Evolutionary conservation across 352 stramenopile genomes (phyloP).

Genomic region (Phytophthora pistaciae): DNA sequence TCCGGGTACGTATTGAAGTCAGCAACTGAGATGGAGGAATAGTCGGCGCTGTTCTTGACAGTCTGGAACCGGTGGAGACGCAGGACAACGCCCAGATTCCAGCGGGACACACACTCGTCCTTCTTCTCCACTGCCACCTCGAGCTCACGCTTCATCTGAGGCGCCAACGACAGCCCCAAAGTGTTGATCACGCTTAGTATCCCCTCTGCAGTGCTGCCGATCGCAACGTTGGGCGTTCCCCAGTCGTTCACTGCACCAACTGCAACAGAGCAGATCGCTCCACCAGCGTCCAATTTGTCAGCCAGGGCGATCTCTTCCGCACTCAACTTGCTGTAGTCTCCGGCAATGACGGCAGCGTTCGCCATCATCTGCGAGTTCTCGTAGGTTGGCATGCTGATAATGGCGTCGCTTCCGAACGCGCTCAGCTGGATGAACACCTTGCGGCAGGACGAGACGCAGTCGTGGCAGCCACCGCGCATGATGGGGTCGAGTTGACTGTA

Average conservation of each 20-base stretch:
- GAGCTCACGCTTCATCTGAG: constrained; percentile 27
- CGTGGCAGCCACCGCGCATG: constrained; percentile 21
- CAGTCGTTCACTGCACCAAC: constrained; percentile 18
- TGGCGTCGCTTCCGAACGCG: constrained; percentile 23
- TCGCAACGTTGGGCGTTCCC: constrained; percentile 25
- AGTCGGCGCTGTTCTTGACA: constrained; percentile 17
- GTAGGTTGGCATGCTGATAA: constrained; percentile 26
- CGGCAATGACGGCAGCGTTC: background rate
- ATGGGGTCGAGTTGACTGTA: constrained; percentile 30
- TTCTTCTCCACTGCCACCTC: constrained; percentile 26
- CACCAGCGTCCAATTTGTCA: constrained; percentile 19
- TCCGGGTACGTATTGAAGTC: constrained; percentile 35
- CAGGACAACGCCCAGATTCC: constrained; percentile 25
- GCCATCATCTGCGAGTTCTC: constrained; percentile 26
- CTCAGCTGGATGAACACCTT: constrained; percentile 33
- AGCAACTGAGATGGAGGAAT: constrained; percentile 30
- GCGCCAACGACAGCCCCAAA: constrained; percentile 11
- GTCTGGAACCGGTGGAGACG: constrained; percentile 36
- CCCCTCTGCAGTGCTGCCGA: constrained; percentile 11
- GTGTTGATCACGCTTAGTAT: constrained; percentile 22
- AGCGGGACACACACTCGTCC: constrained; percentile 25
- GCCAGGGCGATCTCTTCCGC: constrained; percentile 13
- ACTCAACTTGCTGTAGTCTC: constrained; percentile 15
- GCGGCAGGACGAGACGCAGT: constrained; percentile 22
- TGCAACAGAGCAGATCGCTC: constrained; percentile 17